Evolutionary conservation across 164 flowering plant genomes (phyloP).

Genomic region (Paratinospora sagittata): DNA sequence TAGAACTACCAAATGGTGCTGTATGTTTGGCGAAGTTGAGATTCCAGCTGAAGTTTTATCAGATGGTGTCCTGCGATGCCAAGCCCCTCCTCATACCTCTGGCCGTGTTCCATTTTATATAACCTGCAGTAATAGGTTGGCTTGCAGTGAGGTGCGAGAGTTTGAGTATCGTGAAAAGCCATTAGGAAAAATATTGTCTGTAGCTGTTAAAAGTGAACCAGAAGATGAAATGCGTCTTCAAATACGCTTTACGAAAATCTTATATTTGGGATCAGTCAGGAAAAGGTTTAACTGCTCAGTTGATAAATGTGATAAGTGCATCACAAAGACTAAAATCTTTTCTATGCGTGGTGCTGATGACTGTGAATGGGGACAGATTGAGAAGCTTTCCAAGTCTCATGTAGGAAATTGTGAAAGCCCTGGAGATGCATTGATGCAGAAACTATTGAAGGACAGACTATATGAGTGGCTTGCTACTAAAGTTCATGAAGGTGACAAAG

Average conservation of each 20-base stretch:
- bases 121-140: conserved; percentile 60
- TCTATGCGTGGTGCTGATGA: conserved; percentile 19
- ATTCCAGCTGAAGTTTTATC: conserved; percentile 53
- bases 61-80: conserved; percentile 49
- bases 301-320: conserved; percentile 44
- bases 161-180: conserved; percentile 54
- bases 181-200: conserved; percentile 4
- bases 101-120: conserved; percentile 73
- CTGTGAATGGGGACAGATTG: conserved; percentile 27
- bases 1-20: conserved; percentile 44
- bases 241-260: conserved; percentile 44
- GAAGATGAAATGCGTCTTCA: conserved; percentile 48
- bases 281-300: conserved; percentile 34
- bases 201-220: conserved; percentile 21
- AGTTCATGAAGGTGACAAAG: conserved; percentile 53
- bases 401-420: conserved; percentile 17
- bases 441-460: conserved; percentile 49
- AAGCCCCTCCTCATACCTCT: conserved; percentile 47
- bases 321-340: conserved; percentile 23
- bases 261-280: conserved; percentile 26
- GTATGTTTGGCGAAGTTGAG: conserved; percentile 86
- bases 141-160: conserved; percentile 79
- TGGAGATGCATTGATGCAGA: conserved; percentile 40
- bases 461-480: conserved; percentile 51
- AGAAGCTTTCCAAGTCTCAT: conserved; percentile 10